These are phyloP conservation scores for Cephaloascus albidus DNA, from an alignment of 805 yeast genomes.

Conservation along the genomic window DNA sequence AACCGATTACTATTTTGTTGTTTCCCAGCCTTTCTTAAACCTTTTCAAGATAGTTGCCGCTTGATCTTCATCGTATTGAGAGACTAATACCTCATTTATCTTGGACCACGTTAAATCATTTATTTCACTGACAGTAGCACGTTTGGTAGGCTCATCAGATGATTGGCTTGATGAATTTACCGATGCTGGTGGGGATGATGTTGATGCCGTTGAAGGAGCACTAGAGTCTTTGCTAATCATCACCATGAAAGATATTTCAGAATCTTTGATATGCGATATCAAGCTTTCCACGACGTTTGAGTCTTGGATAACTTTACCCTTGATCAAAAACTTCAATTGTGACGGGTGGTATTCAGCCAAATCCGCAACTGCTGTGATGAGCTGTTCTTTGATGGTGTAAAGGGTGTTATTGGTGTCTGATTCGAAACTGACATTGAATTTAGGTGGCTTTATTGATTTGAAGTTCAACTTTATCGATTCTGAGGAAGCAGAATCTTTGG, in stretches of 20 bases:
- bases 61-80: constrained; percentile 19
- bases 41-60: constrained; percentile 17
- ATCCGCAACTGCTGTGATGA: constrained; percentile 18
- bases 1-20: too few species aligned
- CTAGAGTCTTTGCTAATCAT: constrained; percentile 22
- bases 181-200: background rate
- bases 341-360: constrained; percentile 21
- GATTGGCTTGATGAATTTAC: constrained; percentile 1
- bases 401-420: constrained; percentile 18
- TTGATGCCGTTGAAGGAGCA: constrained; percentile 2
- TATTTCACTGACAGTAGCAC: constrained; percentile 1
- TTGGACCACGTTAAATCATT: constrained; percentile 33
- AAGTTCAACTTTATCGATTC: constrained; percentile 22
- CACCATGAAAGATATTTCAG: constrained; percentile 29
- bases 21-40: constrained; percentile 30
- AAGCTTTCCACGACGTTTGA: constrained; percentile 24
- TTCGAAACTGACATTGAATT: constrained; percentile 31
- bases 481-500: constrained; percentile 5
- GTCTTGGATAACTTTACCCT: constrained; percentile 57
- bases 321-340: constrained; percentile 42
- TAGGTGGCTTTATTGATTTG: constrained; percentile 69
- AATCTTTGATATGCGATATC: constrained; percentile 9
- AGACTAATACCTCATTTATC: constrained; percentile 22
- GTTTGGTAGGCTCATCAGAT: background rate
- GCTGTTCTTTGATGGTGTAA: constrained; percentile 25